These are phyloP conservation scores for Candida ipomoeae DNA, from an alignment of 805 yeast genomes.

Conservation along the genomic window DNA sequence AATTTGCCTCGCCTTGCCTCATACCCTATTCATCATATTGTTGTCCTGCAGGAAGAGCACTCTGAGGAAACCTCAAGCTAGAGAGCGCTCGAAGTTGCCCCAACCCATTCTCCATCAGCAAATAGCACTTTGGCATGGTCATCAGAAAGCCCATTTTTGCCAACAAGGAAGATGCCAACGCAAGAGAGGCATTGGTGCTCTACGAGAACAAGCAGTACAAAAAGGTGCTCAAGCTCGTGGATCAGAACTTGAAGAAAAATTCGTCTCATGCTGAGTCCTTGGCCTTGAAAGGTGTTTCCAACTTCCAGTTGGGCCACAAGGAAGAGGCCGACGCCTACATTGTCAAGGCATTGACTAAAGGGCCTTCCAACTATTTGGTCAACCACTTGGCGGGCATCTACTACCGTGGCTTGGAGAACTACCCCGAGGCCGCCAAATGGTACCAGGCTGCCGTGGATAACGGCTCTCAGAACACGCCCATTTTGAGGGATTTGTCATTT, in stretches of 20 bases:
- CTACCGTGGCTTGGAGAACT: constrained; percentile 65
- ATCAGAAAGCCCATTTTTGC: constrained; percentile 31
- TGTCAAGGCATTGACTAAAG: constrained; percentile 55
- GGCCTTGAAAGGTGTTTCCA: constrained; percentile 77
- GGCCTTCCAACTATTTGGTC: constrained; percentile 61
- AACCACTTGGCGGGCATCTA: constrained; percentile 85
- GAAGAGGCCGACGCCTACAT: constrained; percentile 63
- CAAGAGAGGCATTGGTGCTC: constrained; percentile 74
- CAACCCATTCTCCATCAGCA: not conserved
- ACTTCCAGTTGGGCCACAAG: constrained; percentile 53
- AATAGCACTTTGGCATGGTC: constrained; percentile 7
- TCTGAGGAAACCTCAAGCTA: not conserved
- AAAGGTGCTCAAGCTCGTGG: constrained; percentile 74
- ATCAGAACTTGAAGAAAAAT: constrained; percentile 69
- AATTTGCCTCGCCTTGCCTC: not conserved
- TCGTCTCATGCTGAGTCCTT: constrained; percentile 73
- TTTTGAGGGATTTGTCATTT: constrained; percentile 76
- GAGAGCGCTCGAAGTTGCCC: not conserved
- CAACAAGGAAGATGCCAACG: constrained; percentile 67
- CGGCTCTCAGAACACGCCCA: constrained; percentile 73
- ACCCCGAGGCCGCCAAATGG: constrained; percentile 73
- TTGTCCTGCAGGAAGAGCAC: not conserved
- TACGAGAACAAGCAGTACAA: constrained; percentile 86
- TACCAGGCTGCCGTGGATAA: constrained; percentile 69
- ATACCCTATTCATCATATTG: not conserved